Percentiles rank a stretch among this genome's conserved stretches.
These are phyloP conservation scores for Ophiognomonia clavigignenti-juglandacearum DNA, from an alignment of 2,329 filamentous ascomycete species.

Conservation along the genomic window DNA sequence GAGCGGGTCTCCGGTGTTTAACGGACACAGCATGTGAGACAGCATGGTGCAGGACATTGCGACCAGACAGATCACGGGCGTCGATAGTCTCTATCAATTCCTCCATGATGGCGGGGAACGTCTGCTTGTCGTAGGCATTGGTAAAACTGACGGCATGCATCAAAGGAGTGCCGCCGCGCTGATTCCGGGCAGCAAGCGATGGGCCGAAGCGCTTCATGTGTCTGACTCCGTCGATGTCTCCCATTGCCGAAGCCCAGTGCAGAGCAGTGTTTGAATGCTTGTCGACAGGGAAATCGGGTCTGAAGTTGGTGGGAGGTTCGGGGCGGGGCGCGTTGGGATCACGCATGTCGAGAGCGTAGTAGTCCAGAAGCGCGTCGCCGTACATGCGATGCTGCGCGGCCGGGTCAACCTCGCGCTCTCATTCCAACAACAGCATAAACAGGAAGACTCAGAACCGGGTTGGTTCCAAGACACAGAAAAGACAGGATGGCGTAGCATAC, in stretches of 20 bases:
- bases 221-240: conserved; percentile 85
- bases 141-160: conserved; percentile 95
- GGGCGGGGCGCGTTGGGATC: conserved; percentile 69
- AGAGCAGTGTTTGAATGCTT: conserved; percentile 87
- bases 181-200: conserved; percentile 64
- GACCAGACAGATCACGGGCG: conserved; percentile 71
- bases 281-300: conserved; percentile 89
- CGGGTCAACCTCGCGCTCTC: conserved; percentile 32
- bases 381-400: conserved; percentile 88
- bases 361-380: conserved; percentile 89
- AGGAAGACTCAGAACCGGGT: too few species aligned
- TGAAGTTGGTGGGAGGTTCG: conserved; percentile 78
- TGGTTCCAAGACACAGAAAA: background rate
- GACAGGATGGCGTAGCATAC: conserved; percentile 6
- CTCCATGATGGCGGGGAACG: conserved; percentile 79
- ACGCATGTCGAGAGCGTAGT: conserved; percentile 84
- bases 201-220: conserved; percentile 80
- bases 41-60: conserved; percentile 91
- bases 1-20: conserved; percentile 71
- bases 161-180: conserved; percentile 79
- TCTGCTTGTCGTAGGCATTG: conserved; percentile 92
- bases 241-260: conserved; percentile 98
- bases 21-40: conserved; percentile 56
- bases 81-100: conserved; percentile 79
- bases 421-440: background rate